phyloP scores from a whole-genome alignment of 768 basidiomycete genomes.

The Mycena vulgaris region DNA sequence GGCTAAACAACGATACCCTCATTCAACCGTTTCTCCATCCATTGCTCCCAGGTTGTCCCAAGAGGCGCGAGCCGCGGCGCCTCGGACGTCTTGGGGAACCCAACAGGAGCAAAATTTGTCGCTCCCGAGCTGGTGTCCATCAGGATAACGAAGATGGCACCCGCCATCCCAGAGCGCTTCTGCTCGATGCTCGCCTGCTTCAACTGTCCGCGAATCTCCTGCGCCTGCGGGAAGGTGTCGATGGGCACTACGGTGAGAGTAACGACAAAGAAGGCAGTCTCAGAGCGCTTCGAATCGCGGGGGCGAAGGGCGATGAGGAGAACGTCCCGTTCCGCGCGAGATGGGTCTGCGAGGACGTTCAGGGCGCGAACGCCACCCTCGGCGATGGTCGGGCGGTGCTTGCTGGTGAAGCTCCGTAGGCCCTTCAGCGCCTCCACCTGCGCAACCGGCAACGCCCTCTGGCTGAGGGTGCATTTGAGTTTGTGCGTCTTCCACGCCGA shows the following conservation, averaged over 20 bases:
- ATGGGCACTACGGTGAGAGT: not conserved
- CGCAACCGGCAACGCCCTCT: not conserved
- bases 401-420: slow-evolving; percentile 15
- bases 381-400: slow-evolving; percentile 12
- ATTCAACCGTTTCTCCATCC: slow-evolving; percentile 8
- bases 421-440: not conserved
- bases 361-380: not conserved
- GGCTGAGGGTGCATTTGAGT: slow-evolving; percentile 3
- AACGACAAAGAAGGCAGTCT: not conserved
- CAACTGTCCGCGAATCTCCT: slow-evolving; percentile 16
- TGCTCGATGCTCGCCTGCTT: slow-evolving; percentile 15
- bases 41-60: not conserved
- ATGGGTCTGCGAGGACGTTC: not conserved
- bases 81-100: not conserved
- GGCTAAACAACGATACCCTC: slow-evolving; percentile 11
- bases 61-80: not conserved
- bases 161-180: not conserved
- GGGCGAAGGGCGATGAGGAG: not conserved
- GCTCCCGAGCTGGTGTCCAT: not conserved
- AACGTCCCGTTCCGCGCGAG: slow-evolving; percentile 12
- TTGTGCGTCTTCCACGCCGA: slow-evolving; percentile 15
- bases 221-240: not conserved
- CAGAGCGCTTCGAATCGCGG: not conserved
- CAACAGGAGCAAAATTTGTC: not conserved
- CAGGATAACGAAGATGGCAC: slow-evolving; percentile 5